These are phyloP conservation scores for Podila epigama DNA, from an alignment of 192 early-diverging fungal genomes.

Conservation along the genomic window DNA sequence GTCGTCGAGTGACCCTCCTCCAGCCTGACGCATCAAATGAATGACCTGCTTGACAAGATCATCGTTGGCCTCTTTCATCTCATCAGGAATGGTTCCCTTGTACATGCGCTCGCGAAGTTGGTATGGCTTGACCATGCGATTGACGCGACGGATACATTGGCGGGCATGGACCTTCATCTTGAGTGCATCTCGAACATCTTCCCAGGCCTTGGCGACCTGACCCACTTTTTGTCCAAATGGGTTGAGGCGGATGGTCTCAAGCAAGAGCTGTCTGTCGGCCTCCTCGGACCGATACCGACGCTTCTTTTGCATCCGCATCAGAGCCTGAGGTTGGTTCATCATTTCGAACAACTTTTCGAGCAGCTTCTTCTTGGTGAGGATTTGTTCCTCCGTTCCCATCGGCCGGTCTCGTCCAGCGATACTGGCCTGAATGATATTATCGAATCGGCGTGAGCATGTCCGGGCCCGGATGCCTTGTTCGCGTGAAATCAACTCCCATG, in stretches of 20 bases:
- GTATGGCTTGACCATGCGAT: slow-evolving; percentile 47
- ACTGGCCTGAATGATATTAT: slow-evolving; percentile 47
- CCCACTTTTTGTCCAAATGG: slow-evolving; percentile 46
- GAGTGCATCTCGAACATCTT: slow-evolving; percentile 44
- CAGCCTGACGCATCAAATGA: slow-evolving; percentile 25
- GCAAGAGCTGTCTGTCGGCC: slow-evolving; percentile 25
- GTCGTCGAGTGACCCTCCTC: slow-evolving; percentile 21
- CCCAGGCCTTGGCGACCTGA: slow-evolving; percentile 48
- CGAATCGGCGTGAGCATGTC: slow-evolving; percentile 45
- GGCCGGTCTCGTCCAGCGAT: slow-evolving; percentile 40
- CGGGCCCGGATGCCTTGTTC: slow-evolving; percentile 39
- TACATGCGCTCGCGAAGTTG: slow-evolving; percentile 45
- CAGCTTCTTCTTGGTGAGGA: slow-evolving; percentile 32
- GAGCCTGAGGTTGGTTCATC: slow-evolving; percentile 48
- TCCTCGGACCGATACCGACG: slow-evolving; percentile 44
- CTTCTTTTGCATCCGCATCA: slow-evolving; percentile 47
- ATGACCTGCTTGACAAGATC: slow-evolving; percentile 42
- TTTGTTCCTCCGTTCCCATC: slow-evolving; percentile 36
- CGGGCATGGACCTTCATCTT: slow-evolving; percentile 46
- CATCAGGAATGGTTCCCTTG: slow-evolving; percentile 36
- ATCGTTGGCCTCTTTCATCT: slow-evolving; percentile 41
- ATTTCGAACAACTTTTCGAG: slow-evolving; percentile 41
- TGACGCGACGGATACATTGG: slow-evolving; percentile 43
- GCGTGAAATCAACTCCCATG: slow-evolving; percentile 37
- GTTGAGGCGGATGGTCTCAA: slow-evolving; percentile 38